Base-by-base conservation (phyloP, 441 rosid genomes). In the Gossypium davidsonii region DNA sequence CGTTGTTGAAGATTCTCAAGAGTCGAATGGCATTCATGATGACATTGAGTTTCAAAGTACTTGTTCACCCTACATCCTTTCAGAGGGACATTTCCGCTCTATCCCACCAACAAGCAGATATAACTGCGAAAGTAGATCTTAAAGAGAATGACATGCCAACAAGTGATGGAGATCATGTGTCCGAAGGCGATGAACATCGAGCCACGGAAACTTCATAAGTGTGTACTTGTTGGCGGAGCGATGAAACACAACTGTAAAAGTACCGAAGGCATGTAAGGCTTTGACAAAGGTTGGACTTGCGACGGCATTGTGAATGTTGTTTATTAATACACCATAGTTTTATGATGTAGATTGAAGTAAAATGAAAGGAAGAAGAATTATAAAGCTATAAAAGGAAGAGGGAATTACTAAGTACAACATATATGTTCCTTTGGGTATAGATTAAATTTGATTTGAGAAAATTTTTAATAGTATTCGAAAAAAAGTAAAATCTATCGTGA, bases 1-100 rank as follows among this genome's bases (percentile, higher is more conserved):
- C 74, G 60, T 83, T 15, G 83, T 84, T 59, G 80, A 85, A 72
- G 90, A 87, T 74, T 86, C 86, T 6, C 46, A 76, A 21, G 85
- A 76, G 25, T 73, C 21, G 25, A 59, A 1, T 31, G 20, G 28
- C 39, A 34, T 3, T 26, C 70, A 75, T 11, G 75, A 74, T 15
- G 82, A 39, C 77, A 26, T 49, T 14, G 71, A 58, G 75, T 21
- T 49, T 9, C 68, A 58, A 73, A 76, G 65, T 60, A 64, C 74
- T 57, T 75, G 39, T 73, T 55, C 65, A 15, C 66, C 66, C 77
- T 20, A 42, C 76, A 20, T 74, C 42, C 53, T 72, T 74, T 39
- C 56, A 60, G 51, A 31, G 37, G 53, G 73, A 60, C 34, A 69
- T 37, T 46, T 53, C 42, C 57, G 70, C 78, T 14, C 63, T 58